Conservation (phyloP, 331 rosid genomes). For the Erythrophleum ivorense region DNA sequence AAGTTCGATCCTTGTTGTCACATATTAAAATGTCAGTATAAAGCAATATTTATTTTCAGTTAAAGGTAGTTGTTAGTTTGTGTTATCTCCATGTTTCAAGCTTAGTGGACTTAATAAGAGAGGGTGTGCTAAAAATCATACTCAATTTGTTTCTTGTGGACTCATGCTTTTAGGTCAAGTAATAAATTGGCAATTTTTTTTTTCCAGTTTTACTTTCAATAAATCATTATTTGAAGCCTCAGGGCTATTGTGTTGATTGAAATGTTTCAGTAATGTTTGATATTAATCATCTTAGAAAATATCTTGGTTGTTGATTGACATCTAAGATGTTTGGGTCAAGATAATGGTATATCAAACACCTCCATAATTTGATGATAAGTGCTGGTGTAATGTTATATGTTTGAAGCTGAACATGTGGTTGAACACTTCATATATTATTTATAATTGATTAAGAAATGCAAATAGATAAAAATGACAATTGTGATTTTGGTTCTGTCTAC, state of each 20-base stretch:
- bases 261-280: not conserved
- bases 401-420: not conserved
- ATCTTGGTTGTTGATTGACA: not conserved
- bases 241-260: not conserved
- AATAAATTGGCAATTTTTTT: not conserved
- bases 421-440: not conserved
- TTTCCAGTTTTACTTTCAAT: not conserved
- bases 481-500: not conserved
- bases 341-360: not conserved
- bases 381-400: not conserved
- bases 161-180: not conserved
- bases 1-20: not conserved
- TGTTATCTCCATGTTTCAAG: not conserved
- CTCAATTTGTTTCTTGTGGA: not conserved
- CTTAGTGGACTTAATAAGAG: not conserved
- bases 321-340: not conserved
- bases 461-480: not conserved
- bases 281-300: slow-evolving; percentile 9
- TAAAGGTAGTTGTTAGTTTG: not conserved
- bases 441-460: not conserved
- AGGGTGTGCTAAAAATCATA: not conserved
- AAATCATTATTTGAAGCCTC: not conserved
- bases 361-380: not conserved
- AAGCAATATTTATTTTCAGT: not conserved
- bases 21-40: not conserved